A percentile compares a stretch with the other conserved stretches of the same genome.
phyloP scores from a whole-genome alignment of 345 rosid genomes.

The Eucalyptus polyanthemos region DNA sequence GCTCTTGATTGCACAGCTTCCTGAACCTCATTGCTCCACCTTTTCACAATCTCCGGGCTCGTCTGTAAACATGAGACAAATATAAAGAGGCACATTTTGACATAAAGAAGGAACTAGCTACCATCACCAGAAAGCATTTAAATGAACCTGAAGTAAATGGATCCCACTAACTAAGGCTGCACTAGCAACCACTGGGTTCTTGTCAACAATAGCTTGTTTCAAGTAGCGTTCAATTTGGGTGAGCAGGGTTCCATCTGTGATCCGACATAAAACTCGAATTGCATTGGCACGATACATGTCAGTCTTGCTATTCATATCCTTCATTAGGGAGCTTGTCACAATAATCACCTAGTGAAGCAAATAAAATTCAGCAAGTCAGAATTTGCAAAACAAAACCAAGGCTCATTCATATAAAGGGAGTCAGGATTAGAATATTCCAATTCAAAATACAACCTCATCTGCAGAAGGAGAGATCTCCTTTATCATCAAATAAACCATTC shows the following conservation, averaged over 20 bases:
- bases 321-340: slow-evolving; percentile 97
- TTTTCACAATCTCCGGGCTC: slow-evolving; percentile 85
- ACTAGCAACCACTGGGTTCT: slow-evolving; percentile 97
- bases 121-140: background rate
- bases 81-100: background rate
- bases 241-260: slow-evolving; percentile 87
- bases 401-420: background rate
- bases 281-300: slow-evolving; percentile 99
- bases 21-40: slow-evolving; percentile 99
- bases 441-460: slow-evolving; percentile 64
- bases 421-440: background rate
- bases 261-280: slow-evolving; percentile 92
- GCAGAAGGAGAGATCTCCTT: slow-evolving; percentile 97
- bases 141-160: slow-evolving; percentile 80
- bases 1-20: slow-evolving; percentile 98
- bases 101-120: background rate
- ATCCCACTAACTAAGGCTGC: slow-evolving; percentile 98
- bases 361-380: background rate
- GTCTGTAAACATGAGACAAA: slow-evolving; percentile 25
- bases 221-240: slow-evolving; percentile 90
- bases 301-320: slow-evolving; percentile 98
- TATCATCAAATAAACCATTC: slow-evolving; percentile 96
- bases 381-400: background rate
- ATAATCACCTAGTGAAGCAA: slow-evolving; percentile 56
- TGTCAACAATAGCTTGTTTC: slow-evolving; percentile 98